Evolutionary conservation across 768 basidiomycete genomes (phyloP).

Genomic region (Boletus patriciae): DNA sequence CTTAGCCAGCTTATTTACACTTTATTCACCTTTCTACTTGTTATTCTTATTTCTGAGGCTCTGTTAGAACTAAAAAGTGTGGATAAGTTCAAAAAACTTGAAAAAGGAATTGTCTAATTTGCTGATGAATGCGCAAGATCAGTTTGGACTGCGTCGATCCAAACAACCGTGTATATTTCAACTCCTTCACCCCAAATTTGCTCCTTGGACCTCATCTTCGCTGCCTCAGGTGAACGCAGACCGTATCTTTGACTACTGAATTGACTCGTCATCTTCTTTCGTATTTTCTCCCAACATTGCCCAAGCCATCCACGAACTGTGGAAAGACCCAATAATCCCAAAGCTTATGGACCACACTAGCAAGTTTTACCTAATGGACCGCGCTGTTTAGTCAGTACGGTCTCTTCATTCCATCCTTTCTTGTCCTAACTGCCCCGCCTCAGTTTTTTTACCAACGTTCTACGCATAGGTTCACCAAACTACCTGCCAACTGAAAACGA

Average conservation of each 20-base stretch:
- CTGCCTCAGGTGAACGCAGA: constrained; percentile 48
- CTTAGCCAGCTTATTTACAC: too few species aligned
- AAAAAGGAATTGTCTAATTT: too few species aligned
- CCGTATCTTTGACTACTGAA: constrained; percentile 58
- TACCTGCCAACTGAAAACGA: constrained; percentile 90
- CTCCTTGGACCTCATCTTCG: constrained; percentile 7
- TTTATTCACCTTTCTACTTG: too few species aligned
- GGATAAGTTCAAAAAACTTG: too few species aligned
- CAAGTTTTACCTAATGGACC: constrained; percentile 94
- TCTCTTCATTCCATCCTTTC: neutral
- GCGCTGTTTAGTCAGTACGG: constrained; percentile 75
- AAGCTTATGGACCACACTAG: constrained; percentile 55
- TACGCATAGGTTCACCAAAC: constrained; percentile 77
- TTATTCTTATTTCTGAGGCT: too few species aligned
- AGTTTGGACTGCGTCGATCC: constrained; percentile 73
- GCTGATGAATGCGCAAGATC: constrained; percentile 84
- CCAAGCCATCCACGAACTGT: constrained; percentile 63
- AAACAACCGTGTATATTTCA: constrained; percentile 50
- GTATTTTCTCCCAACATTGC: constrained; percentile 64
- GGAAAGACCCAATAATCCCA: constrained; percentile 64
- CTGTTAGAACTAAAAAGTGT: too few species aligned
- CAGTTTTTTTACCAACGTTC: constrained; percentile 84
- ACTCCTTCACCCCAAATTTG: accelerated
- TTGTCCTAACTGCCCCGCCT: neutral
- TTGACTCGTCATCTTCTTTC: constrained; percentile 43